A percentile compares a stretch with the other conserved stretches of the same genome.
These are phyloP conservation scores for Moelleriella libera DNA, from an alignment of 2,329 filamentous ascomycete genomes.

Conservation along the genomic window DNA sequence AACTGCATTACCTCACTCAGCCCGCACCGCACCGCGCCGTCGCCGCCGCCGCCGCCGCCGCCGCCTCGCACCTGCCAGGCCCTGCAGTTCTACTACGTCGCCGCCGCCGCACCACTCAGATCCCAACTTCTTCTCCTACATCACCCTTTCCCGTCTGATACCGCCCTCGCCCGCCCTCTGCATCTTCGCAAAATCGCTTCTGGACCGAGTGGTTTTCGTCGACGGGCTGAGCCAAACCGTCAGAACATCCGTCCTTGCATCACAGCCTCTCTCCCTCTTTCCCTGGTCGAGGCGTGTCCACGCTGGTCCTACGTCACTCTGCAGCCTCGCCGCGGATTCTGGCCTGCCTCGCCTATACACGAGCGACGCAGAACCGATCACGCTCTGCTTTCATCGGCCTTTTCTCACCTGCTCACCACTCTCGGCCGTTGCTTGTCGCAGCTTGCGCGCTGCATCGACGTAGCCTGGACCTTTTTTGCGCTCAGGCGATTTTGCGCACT, in stretches of 20 bases:
- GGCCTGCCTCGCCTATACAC: background rate
- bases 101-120: constrained; percentile 1
- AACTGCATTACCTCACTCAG: constrained; percentile 2
- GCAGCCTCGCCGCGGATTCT: background rate
- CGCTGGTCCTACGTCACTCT: background rate
- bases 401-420: no score
- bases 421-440: background rate
- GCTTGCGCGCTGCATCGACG: background rate
- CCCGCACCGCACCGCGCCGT: background rate
- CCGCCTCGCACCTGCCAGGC: constrained; percentile 1
- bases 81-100: constrained; percentile 3
- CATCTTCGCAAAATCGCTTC: background rate
- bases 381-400: no score
- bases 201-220: background rate
- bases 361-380: background rate
- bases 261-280: background rate
- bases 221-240: no score
- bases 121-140: constrained; percentile 7
- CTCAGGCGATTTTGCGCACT: background rate
- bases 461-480: background rate
- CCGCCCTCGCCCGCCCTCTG: constrained; percentile 1
- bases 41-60: constrained; percentile 1
- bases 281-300: background rate
- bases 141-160: constrained; percentile 4
- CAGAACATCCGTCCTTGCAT: background rate